Evolutionary conservation across 2,329 filamentous ascomycete genomes (phyloP).

Genomic region (Aspergillus texensis): DNA sequence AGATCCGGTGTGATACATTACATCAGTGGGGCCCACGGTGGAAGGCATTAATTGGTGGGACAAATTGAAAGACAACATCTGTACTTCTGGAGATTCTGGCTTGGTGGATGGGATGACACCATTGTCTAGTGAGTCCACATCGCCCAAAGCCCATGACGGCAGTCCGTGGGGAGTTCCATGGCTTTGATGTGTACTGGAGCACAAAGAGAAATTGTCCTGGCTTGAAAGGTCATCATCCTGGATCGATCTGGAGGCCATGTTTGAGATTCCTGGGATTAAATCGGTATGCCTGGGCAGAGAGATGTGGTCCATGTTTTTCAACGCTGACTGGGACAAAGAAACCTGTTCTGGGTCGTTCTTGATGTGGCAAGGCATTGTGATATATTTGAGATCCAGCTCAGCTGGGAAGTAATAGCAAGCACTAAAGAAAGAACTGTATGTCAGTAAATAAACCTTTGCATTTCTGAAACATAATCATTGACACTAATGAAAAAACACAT

Average conservation of each 20-base stretch:
- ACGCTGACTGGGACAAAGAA: constrained; percentile 35
- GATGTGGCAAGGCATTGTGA: constrained; percentile 42
- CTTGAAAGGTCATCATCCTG: constrained; percentile 49
- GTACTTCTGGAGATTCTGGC: constrained; percentile 43
- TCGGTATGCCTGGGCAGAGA: constrained; percentile 40
- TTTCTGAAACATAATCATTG: constrained; percentile 13
- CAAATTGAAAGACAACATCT: constrained; percentile 46
- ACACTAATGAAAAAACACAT: constrained; percentile 20
- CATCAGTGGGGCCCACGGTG: constrained; percentile 41
- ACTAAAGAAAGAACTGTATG: constrained; percentile 33
- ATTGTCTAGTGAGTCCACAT: constrained; percentile 43
- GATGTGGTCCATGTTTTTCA: constrained; percentile 36
- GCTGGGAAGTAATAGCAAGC: constrained; percentile 25
- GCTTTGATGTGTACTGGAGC: constrained; percentile 40
- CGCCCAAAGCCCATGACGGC: constrained; percentile 42
- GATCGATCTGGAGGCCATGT: constrained; percentile 41
- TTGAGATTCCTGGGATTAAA: constrained; percentile 41
- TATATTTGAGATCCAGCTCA: constrained; percentile 23
- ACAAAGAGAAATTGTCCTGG: constrained; percentile 46
- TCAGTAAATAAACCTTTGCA: constrained; percentile 35
- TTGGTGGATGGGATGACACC: constrained; percentile 39
- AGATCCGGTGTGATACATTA: constrained; percentile 42
- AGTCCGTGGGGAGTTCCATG: constrained; percentile 40
- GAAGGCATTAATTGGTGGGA: constrained; percentile 44
- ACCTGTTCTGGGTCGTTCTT: constrained; percentile 42